Evolutionary conservation across 176 grass and related monocot species (phyloP), one percentile per base, ranked within the genome.

Genomic region (Avena eriantha): DNA sequence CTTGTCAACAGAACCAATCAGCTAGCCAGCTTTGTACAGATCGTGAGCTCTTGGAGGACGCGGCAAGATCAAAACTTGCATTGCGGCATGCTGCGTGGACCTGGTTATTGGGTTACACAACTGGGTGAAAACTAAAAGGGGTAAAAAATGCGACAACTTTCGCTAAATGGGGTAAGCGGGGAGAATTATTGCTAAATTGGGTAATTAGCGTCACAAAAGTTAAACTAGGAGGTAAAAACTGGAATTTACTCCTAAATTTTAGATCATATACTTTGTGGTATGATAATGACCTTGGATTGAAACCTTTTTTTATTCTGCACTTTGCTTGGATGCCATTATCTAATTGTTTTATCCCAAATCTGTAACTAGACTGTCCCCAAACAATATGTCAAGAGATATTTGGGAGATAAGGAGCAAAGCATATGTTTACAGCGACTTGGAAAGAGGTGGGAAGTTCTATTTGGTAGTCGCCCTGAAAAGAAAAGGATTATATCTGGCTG

Each of bases 401-500:
- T 76, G 48, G 73, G 73, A 54, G 73, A 76, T 54, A 54, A 31
- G 73, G 73, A 54, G 48, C 73, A 16, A 29, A 76, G 23, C 48
- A 76, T 76, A 76, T 76, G 48, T 76, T 24, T 76, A 33, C 48
- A 76, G 26, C 48, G 48, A 18, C 48, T 54, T 76, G 48, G 73
- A 15, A 76, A 76, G 23, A 54, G 24, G 26, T 76, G 73, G 73
- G 24, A 54, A 33, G 73, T 76, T 48, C 7, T 54, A 5, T 76
- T 76, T 76, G 73, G 73, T 3, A 48, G 73, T 33, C 49, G 48
- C 24, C 16, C 48, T 76, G 8, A 4, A 33, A 26, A 54, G 24
- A 76, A 76, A 76, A 76, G 48, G 73, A 76, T 76, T 33, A 1
- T 76, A 33, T 18, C 48, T 34, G 73, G 73, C 15, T 76, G 73